phyloP scores from a whole-genome alignment of 2,329 filamentous ascomycete species.

The Talaromyces sp. region DNA sequence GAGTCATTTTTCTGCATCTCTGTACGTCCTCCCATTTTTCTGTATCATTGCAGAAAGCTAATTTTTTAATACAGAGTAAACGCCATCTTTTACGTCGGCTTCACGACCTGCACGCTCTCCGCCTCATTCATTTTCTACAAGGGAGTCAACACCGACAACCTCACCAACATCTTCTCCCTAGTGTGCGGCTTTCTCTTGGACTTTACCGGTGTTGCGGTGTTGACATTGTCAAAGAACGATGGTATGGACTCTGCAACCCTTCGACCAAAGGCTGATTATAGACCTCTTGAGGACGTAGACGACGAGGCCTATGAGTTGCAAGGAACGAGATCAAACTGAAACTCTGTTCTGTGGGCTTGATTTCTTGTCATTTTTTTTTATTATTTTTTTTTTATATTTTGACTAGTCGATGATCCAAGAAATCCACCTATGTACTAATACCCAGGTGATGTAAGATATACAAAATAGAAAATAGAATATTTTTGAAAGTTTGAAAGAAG shows the following conservation, averaged over 20 bases:
- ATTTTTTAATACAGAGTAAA: constrained; percentile 1
- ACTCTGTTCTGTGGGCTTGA: background rate
- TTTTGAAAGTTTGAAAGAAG: background rate
- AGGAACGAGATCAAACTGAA: background rate
- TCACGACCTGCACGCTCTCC: constrained; percentile 8
- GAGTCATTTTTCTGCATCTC: constrained; percentile 8
- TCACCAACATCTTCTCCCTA: constrained; percentile 6
- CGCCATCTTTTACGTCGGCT: constrained; percentile 10
- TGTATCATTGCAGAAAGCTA: background rate
- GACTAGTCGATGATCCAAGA: background rate
- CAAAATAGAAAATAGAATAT: background rate
- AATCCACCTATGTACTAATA: background rate
- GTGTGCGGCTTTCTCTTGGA: constrained; percentile 8
- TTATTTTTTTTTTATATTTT: background rate
- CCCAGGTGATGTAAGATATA: background rate
- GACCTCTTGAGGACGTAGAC: background rate
- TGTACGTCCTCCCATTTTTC: background rate
- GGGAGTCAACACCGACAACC: constrained; percentile 5
- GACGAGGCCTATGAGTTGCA: background rate
- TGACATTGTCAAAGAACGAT: constrained; percentile 7
- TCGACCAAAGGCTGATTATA: background rate
- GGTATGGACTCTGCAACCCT: background rate
- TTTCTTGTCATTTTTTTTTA: background rate
- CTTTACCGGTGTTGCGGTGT: constrained; percentile 2
- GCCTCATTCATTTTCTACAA: constrained; percentile 10